phyloP scores from a whole-genome alignment of 2,329 filamentous ascomycete genomes.

The Akanthomyces dipterigenus region DNA sequence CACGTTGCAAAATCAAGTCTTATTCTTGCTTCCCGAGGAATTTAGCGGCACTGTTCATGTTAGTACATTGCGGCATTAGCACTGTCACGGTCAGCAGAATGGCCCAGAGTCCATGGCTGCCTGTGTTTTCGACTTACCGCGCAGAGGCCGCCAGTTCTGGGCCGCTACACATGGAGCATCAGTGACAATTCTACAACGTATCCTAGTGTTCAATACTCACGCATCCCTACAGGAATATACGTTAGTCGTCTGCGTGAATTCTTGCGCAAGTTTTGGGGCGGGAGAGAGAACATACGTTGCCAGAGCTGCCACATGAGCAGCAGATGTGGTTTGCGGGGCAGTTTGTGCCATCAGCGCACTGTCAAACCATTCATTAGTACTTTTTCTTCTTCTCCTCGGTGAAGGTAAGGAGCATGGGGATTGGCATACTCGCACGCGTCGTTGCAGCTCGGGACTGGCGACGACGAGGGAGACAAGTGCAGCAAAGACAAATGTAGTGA shows the following conservation, averaged over 20 bases:
- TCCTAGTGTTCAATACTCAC: not conserved
- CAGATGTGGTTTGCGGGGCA: not conserved
- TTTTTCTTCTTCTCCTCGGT: no score
- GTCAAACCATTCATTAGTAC: not conserved
- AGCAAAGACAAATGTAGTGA: not conserved
- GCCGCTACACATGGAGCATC: not conserved
- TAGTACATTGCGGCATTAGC: not conserved
- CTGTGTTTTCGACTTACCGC: not conserved
- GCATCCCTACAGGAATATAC: not conserved
- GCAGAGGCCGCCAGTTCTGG: not conserved
- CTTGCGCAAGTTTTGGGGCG: no score
- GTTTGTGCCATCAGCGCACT: not conserved
- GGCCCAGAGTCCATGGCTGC: not conserved
- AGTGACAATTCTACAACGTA: not conserved
- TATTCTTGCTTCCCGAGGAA: not conserved
- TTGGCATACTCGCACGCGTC: not conserved
- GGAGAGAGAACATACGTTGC: not conserved
- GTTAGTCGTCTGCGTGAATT: not conserved
- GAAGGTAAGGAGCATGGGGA: no score
- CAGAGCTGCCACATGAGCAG: not conserved
- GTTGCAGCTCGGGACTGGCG: not conserved
- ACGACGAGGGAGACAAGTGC: not conserved
- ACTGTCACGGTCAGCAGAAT: not conserved
- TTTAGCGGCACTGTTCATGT: not conserved
- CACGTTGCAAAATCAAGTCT: no score